These are phyloP conservation scores for Sporothrix pallida DNA, from an alignment of 2,329 filamentous ascomycete species.

Conservation along the genomic window DNA sequence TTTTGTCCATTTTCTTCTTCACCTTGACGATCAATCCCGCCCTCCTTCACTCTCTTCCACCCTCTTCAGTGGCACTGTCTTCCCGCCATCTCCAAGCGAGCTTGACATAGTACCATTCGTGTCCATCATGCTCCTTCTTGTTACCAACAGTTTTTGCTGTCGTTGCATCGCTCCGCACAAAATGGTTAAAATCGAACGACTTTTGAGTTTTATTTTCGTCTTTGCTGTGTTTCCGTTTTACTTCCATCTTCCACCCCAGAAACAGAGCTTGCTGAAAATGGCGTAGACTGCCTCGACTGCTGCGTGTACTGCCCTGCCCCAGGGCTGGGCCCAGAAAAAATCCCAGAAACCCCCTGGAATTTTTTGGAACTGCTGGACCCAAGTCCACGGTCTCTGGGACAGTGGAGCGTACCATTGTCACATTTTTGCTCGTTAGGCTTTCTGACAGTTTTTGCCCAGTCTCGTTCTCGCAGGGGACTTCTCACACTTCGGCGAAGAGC, in stretches of 20 bases:
- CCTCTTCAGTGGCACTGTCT: too few relatives aligned
- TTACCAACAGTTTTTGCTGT: not conserved
- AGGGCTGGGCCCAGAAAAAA: too few relatives aligned
- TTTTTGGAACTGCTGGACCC: not conserved
- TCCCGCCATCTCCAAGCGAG: not conserved
- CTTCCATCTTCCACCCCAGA: not conserved
- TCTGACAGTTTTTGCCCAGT: too few relatives aligned
- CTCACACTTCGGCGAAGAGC: not conserved
- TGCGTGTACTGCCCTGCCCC: too few relatives aligned
- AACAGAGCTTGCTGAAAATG: slow-evolving; percentile 4
- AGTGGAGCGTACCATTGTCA: slow-evolving; percentile 6
- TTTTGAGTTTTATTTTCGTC: not conserved
- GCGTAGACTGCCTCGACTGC: not conserved
- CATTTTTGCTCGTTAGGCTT: not conserved
- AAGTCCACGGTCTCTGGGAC: slow-evolving; percentile 23
- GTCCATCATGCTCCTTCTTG: not conserved
- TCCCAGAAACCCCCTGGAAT: too few relatives aligned
- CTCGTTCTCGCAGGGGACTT: too few relatives aligned
- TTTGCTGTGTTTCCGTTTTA: too few relatives aligned
- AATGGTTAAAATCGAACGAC: not conserved
- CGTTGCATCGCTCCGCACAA: not conserved
- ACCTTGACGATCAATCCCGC: not conserved
- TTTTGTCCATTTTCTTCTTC: not conserved
- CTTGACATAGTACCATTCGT: not conserved
- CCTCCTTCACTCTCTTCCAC: too few relatives aligned